These are phyloP conservation scores for Xylaria venustula DNA, from an alignment of 495 filamentous ascomycete species.

Conservation along the genomic window DNA sequence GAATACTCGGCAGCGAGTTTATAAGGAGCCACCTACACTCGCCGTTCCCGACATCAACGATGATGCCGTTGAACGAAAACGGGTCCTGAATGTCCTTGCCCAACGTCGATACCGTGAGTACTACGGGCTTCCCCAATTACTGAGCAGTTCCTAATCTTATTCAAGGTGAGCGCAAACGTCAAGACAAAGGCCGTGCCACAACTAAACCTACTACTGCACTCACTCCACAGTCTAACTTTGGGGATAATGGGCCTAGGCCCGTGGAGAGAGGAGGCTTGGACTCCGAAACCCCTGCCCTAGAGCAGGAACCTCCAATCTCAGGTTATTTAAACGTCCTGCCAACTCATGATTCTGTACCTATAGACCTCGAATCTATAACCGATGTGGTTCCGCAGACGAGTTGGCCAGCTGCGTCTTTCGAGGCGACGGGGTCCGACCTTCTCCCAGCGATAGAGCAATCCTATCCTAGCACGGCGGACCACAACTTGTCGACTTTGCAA, in stretches of 20 bases:
- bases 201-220: not conserved
- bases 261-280: not conserved
- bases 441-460: not conserved
- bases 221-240: not conserved
- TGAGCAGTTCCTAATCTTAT: not conserved
- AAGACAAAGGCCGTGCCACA: conserved; percentile 1
- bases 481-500: not conserved
- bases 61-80: conserved; percentile 45
- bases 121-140: not conserved
- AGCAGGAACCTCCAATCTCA: not conserved
- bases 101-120: conserved; percentile 49
- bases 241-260: not conserved
- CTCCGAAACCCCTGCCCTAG: not conserved
- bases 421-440: not conserved
- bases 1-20: conserved; percentile 22
- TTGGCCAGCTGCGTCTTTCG: not conserved
- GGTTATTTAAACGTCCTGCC: not conserved
- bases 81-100: conserved; percentile 49
- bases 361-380: not conserved
- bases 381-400: not conserved
- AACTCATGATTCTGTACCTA: not conserved
- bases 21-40: conserved; percentile 25
- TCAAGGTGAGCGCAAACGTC: conserved; percentile 30
- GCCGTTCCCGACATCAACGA: conserved; percentile 33
- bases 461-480: not conserved